Evolutionary conservation across 2,329 filamentous ascomycete species (phyloP), one percentile per base, ranked within the genome.

Genomic region (Fusarium compactum): DNA sequence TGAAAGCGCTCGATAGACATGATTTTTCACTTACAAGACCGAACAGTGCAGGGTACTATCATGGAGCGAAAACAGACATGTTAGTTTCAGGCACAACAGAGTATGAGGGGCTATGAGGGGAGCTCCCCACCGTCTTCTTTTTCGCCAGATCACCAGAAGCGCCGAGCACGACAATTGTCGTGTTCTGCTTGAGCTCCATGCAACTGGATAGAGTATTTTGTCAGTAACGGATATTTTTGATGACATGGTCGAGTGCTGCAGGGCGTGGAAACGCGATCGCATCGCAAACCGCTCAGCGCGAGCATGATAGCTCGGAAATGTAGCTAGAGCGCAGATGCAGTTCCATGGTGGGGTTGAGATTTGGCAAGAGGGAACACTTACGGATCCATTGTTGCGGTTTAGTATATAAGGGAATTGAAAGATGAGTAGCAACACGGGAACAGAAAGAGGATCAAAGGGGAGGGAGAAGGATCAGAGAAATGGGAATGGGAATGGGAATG

Each of bases 111-210:
- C 53, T 60, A 56, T 64, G 52, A 44, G 58, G 54, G 64, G 54
- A 57, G 62, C 56, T 66, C 56, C 90, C 81, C 84, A 97, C 94
- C 47, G 96, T 99, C 91, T 99, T 99, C 91, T 99, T 99, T 89
- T 99, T 99, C 54, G 96, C 96, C 74, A 99, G 85, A 87, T 99
- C 96, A 78, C 96, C 96, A 56, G 96, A 99, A 73, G 96, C 96
- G 78, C 96, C 96, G 74, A 99, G 91, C 77, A 99, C 96, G 78
- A 99, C 89, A 78, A 99, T 97, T 80, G 95, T 89, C 73, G 96
- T 99, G 88, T 99, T 97, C 80, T 98, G 94, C 88, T 98, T 99
- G 79, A 99, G 91, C 89, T 99, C 96, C 83, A 97, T 87, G 78
- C 89, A 90, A 80, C 75, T 76, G 61, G 22, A 43, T 30, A n/a